Percentiles rank a stretch among this genome's conserved stretches.
These are phyloP conservation scores for Clarireedia paspali DNA, from an alignment of 2,329 filamentous ascomycete species.

Conservation along the genomic window DNA sequence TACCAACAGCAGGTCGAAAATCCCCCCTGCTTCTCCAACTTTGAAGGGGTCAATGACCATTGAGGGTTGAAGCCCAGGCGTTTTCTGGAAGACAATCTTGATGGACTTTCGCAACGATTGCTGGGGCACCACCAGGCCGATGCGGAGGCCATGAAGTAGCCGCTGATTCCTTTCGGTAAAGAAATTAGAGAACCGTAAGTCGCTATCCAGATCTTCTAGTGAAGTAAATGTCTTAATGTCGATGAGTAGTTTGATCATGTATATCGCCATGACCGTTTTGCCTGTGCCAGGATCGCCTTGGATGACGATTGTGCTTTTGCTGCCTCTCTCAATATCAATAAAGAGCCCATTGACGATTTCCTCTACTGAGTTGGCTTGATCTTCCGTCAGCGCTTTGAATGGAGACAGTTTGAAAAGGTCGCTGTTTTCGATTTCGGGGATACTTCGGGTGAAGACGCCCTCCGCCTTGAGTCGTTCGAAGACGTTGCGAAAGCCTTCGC, in stretches of 20 bases:
- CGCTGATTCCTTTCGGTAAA: constrained; percentile 4
- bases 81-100: constrained; percentile 11
- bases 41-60: constrained; percentile 12
- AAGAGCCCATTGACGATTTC: constrained; percentile 11
- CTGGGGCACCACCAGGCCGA: constrained; percentile 11
- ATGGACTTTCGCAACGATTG: constrained; percentile 13
- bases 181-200: not conserved
- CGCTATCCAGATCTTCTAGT: constrained; percentile 12
- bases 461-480: constrained; percentile 13
- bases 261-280: constrained; percentile 13
- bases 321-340: constrained; percentile 9
- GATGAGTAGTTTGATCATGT: constrained; percentile 13
- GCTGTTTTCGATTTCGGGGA: too few relatives aligned
- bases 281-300: constrained; percentile 12
- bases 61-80: constrained; percentile 12
- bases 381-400: constrained; percentile 11
- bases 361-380: constrained; percentile 11
- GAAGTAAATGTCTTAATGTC: constrained; percentile 12
- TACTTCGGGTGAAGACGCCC: constrained; percentile 5
- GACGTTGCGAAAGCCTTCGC: constrained; percentile 10
- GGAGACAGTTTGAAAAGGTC: too few relatives aligned
- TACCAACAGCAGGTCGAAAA: not conserved
- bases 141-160: constrained; percentile 10
- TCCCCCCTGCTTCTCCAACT: constrained; percentile 12
- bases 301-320: constrained; percentile 9